Evolutionary conservation across 2,329 filamentous ascomycete genomes (phyloP).

Genomic region (Magnaporthiopsis incrustans): DNA sequence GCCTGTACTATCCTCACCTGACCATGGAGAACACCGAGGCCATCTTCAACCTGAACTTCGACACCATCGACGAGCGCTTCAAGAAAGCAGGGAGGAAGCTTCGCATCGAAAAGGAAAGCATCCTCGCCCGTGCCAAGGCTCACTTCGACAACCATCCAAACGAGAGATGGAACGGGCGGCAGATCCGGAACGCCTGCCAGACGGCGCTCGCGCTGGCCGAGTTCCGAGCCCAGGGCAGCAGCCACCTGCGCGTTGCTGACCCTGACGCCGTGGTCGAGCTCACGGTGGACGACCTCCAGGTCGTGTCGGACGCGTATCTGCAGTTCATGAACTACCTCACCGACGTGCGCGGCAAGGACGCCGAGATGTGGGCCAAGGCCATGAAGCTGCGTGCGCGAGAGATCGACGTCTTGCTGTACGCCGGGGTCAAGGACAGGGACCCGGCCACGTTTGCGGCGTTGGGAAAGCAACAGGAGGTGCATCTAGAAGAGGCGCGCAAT

Average conservation of each 20-base stretch:
- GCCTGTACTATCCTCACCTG: conserved; percentile 24
- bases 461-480: too few species aligned
- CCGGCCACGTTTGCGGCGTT: too few species aligned
- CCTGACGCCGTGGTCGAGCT: conserved; percentile 13
- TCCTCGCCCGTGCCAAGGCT: conserved; percentile 14
- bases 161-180: conserved; percentile 24
- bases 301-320: conserved; percentile 15
- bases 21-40: conserved; percentile 8
- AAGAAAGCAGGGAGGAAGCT: conserved; percentile 10
- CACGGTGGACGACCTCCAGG: conserved; percentile 13
- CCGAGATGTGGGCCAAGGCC: conserved; percentile 14
- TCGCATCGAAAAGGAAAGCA: conserved; percentile 14
- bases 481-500: too few species aligned
- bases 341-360: conserved; percentile 6
- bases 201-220: conserved; percentile 21
- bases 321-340: conserved; percentile 16
- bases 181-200: conserved; percentile 25
- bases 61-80: neutral
- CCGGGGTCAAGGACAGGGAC: too few species aligned
- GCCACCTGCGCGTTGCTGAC: neutral
- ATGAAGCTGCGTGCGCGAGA: conserved; percentile 1
- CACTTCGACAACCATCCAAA: conserved; percentile 12
- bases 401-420: neutral
- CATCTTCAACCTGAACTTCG: conserved; percentile 13
- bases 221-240: conserved; percentile 9